Conservation (phyloP, 768 basidiomycete species). For the Podaxis sp. region DNA sequence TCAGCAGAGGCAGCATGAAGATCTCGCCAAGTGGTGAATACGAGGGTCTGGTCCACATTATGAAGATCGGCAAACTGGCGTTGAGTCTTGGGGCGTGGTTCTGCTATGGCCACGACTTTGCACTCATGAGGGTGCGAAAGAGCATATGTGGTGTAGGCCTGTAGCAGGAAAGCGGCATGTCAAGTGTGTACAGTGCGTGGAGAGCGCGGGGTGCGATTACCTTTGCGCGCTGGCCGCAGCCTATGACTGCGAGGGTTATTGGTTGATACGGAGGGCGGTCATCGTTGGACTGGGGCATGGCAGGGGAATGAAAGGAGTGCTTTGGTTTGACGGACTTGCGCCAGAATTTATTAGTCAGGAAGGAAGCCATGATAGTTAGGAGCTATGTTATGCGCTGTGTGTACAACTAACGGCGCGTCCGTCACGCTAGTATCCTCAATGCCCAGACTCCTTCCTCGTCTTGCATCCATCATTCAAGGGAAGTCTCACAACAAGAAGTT, state of each 20-base stretch:
- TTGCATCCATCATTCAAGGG: conserved; percentile 42
- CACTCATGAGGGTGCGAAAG: conserved; percentile 57
- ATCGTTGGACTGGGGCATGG: conserved; percentile 6
- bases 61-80: conserved; percentile 55
- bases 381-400: not conserved
- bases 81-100: conserved; percentile 72
- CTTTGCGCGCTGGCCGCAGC: conserved; percentile 82
- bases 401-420: not conserved
- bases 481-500: conserved; percentile 22
- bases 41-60: conserved; percentile 62
- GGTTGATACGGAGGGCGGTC: conserved; percentile 28
- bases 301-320: conserved; percentile 17
- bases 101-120: conserved; percentile 83
- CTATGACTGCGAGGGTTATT: conserved; percentile 75
- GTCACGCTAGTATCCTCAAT: conserved; percentile 31
- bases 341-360: conserved; percentile 37
- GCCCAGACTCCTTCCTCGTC: conserved; percentile 73
- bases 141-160: conserved; percentile 70
- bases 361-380: conserved; percentile 25
- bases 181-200: not conserved
- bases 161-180: not conserved
- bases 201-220: conserved; percentile 32
- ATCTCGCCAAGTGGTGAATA: conserved; percentile 72
- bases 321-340: conserved; percentile 29
- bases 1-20: conserved; percentile 68